Percentiles rank a stretch among this genome's conserved stretches.
Conservation (phyloP, 2,329 filamentous ascomycete genomes). For the Arthroderma uncinatum region DNA sequence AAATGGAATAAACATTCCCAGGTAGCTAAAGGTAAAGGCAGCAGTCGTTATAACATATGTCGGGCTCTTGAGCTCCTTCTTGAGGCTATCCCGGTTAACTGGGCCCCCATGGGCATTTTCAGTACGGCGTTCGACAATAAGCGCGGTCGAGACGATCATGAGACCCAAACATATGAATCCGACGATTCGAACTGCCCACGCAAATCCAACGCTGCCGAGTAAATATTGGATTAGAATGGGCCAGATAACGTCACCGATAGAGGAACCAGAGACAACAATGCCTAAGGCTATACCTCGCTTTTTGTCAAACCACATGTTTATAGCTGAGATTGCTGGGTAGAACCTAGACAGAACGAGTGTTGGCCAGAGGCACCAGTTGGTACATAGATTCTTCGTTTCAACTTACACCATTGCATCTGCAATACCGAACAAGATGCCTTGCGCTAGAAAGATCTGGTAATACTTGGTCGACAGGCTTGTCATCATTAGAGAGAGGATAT, state of each 20-base stretch:
- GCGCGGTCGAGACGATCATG: conserved; percentile 30
- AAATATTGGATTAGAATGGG: conserved; percentile 40
- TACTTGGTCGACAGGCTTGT: too few species aligned
- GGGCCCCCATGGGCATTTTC: too few species aligned
- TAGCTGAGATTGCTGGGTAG: conserved; percentile 37
- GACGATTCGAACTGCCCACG: conserved; percentile 44
- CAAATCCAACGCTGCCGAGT: conserved; percentile 32
- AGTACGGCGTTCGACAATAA: conserved; percentile 18
- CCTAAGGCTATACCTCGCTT: conserved; percentile 40
- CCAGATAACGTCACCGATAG: conserved; percentile 44
- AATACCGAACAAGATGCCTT: too few species aligned
- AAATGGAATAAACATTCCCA: conserved; percentile 23
- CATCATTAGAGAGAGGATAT: too few species aligned
- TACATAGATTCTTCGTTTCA: too few species aligned
- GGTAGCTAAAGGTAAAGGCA: conserved; percentile 19
- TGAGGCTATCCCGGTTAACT: too few species aligned
- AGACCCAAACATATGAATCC: conserved; percentile 42
- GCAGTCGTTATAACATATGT: conserved; percentile 16
- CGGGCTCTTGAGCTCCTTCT: conserved; percentile 15
- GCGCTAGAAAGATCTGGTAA: too few species aligned
- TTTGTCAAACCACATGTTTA: conserved; percentile 40
- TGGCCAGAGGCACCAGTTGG: too few species aligned
- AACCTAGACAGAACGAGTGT: too few species aligned
- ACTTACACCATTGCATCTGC: too few species aligned
- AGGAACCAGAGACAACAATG: conserved; percentile 37